Base-by-base conservation (phyloP, 768 basidiomycete species). In the Boletus tylopilopsis region DNA sequence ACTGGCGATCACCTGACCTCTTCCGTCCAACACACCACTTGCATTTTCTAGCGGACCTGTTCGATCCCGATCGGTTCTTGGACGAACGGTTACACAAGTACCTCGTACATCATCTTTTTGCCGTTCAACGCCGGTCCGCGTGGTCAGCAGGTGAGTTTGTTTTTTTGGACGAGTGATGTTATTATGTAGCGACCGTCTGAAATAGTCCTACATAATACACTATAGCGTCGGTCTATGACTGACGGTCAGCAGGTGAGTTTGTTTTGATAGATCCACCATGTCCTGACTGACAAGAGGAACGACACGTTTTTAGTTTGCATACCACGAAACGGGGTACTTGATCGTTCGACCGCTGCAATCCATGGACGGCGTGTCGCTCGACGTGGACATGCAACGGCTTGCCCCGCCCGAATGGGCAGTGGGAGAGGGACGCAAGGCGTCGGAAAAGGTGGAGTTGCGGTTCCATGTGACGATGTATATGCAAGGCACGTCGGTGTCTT, bases 101-200 rank as follows among this genome's bases (percentile, higher is more conserved):
- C 49, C 68, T 83, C 18, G 70, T 68, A 0, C 72, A 75, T 78
- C 71, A 85, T 87, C 52, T 86, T 85, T 64, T 66, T 80, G 6
- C 83, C 84, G 0, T 85, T 85, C 68, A 84, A 84, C 50, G 82
- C 81, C 1, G 84, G 81, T 1, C 84, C 83, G 6, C 71, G 84
- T 9, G 84, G 77, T 0, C 75, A 77, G 53, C 74, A 76, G 64
- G 65, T 68, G 44, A 18, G n/a, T n/a, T n/a, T n/a, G n/a, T n/a
- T n/a, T n/a, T n/a, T n/a, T n/a, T n/a, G n/a, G n/a, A n/a, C n/a
- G n/a, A n/a, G n/a, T n/a, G n/a, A n/a, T n/a, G n/a, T n/a, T n/a
- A n/a, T n/a, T n/a, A n/a, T n/a, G n/a, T n/a, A n/a, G n/a, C n/a
- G n/a, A n/a, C n/a, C n/a, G n/a, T n/a, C n/a, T n/a, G n/a, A n/a